Base-by-base conservation (phyloP, 2,329 filamentous ascomycete species). In the Plectosphaerella plurivora region DNA sequence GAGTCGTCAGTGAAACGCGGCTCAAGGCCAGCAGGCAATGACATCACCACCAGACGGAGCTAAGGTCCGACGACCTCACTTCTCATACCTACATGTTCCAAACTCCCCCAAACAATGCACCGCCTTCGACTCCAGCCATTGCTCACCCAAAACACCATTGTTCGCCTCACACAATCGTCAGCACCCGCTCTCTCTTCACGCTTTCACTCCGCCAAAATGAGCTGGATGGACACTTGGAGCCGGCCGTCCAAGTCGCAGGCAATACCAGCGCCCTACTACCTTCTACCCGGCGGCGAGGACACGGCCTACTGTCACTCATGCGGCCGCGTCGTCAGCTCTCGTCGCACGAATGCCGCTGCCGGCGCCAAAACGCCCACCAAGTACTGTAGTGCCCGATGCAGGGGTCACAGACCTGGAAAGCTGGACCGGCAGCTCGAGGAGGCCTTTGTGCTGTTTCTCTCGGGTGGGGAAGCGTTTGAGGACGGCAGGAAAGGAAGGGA, bases 321-420 rank as follows among this genome's bases (percentile, higher is more conserved):
- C 57, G 81, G 82, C 1, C 71, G 81, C 41, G 72, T 81, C 3
- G 82, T 83, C 39, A 73, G 75, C 57, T 63, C 60, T 7, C 61
- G 66, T 25, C 65, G 61, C 45, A 58, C 65, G 42, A 64, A 60
- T 16, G 59, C 64, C 1, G 57, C 59, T 4, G 59, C 60, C 5
- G 68, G 61, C 35, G 59, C 60, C 5, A 68, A 61, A 35, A 59
- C 57, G 63, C 42, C 49, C 15, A 52, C 73, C 33, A 83, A 81
- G 55, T 85, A 83, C 67, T 84, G 82, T 66, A 84, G 81, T 0
- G 68, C 74, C 45, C 68, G 76, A 37, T 85, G 81, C 57, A 70
- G 78, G 18, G 70, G 69, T 35, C 71, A 71, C 37, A 83, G 82
- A 59, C 77, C 76, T 0, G 70, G 73, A 0, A 68, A 68, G 8